Conservation (phyloP, 768 basidiomycete genomes). For the Zangia roseola region DNA sequence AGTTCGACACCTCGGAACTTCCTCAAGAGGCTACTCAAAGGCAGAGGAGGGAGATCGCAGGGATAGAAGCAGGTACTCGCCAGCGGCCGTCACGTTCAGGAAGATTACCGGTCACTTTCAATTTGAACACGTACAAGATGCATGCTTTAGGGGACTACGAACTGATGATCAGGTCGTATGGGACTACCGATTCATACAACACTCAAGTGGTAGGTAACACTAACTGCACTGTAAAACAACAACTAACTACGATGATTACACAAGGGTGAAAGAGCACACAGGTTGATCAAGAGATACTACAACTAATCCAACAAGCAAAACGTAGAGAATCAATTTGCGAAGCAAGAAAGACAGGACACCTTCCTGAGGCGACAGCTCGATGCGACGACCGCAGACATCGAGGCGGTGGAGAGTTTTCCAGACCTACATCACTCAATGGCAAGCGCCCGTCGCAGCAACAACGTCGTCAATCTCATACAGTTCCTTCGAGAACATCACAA, state of each 20-base stretch:
- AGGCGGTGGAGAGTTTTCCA: neutral
- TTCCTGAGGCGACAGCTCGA: neutral
- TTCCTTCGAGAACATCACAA: neutral
- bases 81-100: neutral
- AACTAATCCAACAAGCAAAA: neutral
- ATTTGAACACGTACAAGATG: conserved; percentile 28
- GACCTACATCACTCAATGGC: conserved; percentile 5
- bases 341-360: neutral
- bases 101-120: conserved; percentile 7
- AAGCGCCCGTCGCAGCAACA: neutral
- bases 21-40: neutral
- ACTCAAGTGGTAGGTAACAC: no score
- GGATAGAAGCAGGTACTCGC: neutral
- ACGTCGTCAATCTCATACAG: neutral
- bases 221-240: no score
- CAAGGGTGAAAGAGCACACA: neutral
- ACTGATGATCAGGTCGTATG: neutral
- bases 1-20: neutral
- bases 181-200: neutral
- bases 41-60: neutral
- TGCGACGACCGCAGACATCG: neutral
- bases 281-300: neutral
- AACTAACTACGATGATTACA: no score
- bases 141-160: conserved; percentile 27
- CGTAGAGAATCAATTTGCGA: neutral